These are phyloP conservation scores for Ophiostoma populinum DNA, from an alignment of 2,329 filamentous ascomycete species.

Conservation along the genomic window DNA sequence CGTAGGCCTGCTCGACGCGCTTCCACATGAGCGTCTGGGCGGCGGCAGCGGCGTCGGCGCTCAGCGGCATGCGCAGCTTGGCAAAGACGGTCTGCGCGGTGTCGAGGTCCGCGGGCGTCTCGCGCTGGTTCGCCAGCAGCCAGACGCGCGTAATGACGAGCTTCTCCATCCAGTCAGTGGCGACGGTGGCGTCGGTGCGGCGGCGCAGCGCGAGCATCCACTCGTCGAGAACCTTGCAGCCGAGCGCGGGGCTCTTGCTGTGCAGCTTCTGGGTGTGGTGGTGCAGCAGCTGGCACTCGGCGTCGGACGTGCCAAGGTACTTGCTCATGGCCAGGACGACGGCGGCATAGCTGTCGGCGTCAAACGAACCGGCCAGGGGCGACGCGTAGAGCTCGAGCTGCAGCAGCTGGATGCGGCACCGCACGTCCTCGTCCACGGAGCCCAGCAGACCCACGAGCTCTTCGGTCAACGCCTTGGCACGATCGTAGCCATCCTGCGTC, in stretches of 20 bases:
- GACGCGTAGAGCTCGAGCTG: slow-evolving; percentile 47
- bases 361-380: slow-evolving; percentile 27
- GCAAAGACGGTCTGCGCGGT: slow-evolving; percentile 21
- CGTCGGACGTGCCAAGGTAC: slow-evolving; percentile 29
- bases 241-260: slow-evolving; percentile 30
- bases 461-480: slow-evolving; percentile 39
- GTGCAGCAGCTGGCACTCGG: slow-evolving; percentile 48
- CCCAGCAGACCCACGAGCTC: slow-evolving; percentile 38
- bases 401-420: slow-evolving; percentile 48
- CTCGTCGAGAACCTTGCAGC: slow-evolving; percentile 38
- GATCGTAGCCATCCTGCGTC: slow-evolving; percentile 25
- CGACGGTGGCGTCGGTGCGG: background rate
- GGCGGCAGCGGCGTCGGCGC: slow-evolving; percentile 44
- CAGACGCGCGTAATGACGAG: slow-evolving; percentile 50
- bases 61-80: slow-evolving; percentile 29
- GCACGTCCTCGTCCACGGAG: slow-evolving; percentile 43
- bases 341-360: slow-evolving; percentile 28
- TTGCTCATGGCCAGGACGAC: slow-evolving; percentile 47
- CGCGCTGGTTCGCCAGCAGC: slow-evolving; percentile 35
- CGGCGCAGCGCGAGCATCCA: slow-evolving; percentile 37
- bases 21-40: slow-evolving; percentile 69
- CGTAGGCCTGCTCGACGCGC: slow-evolving; percentile 42
- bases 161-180: slow-evolving; percentile 48
- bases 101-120: slow-evolving; percentile 17
- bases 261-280: slow-evolving; percentile 51